phyloP scores from a whole-genome alignment of 805 yeast genomes.

The Metschnikowia gelsemii region DNA sequence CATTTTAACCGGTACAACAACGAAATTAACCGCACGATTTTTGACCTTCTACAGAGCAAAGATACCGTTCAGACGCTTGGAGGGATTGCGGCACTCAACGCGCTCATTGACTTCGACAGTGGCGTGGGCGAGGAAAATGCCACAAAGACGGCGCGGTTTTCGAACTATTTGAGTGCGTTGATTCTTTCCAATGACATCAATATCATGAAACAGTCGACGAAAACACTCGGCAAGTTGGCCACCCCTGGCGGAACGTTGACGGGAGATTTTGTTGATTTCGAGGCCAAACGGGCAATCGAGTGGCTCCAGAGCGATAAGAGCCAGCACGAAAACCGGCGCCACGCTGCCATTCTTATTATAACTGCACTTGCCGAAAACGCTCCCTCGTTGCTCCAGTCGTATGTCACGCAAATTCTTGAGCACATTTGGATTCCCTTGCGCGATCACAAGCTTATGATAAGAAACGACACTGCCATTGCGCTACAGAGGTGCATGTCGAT shows the following conservation, averaged over 20 bases:
- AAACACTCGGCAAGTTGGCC: conserved; percentile 84
- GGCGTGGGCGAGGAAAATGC: conserved; percentile 76
- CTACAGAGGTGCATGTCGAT: conserved; percentile 76
- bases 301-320: conserved; percentile 83
- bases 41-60: conserved; percentile 76
- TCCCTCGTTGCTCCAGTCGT: conserved; percentile 77
- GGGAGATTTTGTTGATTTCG: conserved; percentile 89
- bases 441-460: conserved; percentile 70
- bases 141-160: conserved; percentile 83
- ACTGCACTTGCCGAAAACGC: conserved; percentile 83
- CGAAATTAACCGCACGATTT: conserved; percentile 82
- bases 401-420: conserved; percentile 73
- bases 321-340: conserved; percentile 75
- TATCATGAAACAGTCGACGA: conserved; percentile 84
- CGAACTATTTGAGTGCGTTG: conserved; percentile 80
- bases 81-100: conserved; percentile 87
- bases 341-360: conserved; percentile 84
- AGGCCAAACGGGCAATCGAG: conserved; percentile 85
- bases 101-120: conserved; percentile 79
- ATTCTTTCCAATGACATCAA: conserved; percentile 80
- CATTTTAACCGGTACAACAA: conserved; percentile 79
- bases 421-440: conserved; percentile 86
- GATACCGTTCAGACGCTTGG: conserved; percentile 77
- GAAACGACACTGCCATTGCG: conserved; percentile 83
- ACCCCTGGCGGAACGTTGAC: conserved; percentile 86